Percentiles rank a stretch among this genome's conserved stretches.
Conservation (phyloP, 768 basidiomycete species). For the Serendipita vermifera region DNA sequence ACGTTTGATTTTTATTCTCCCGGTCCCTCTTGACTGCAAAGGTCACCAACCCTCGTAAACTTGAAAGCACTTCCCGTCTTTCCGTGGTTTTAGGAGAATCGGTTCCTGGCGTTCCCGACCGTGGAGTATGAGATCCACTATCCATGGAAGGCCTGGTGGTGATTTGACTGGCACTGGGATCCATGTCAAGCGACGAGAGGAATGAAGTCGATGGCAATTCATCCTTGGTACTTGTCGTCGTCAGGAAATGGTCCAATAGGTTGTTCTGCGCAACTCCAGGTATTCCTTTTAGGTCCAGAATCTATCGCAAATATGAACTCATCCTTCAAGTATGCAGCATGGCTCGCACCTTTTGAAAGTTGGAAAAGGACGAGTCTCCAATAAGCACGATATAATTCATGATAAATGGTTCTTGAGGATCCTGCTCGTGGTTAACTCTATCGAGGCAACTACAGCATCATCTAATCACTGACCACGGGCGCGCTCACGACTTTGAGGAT, state of each 20-base stretch:
- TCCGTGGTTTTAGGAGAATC: conserved; percentile 30
- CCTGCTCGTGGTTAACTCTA: conserved; percentile 31
- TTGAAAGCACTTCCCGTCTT: conserved; percentile 74
- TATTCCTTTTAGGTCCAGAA: conserved; percentile 89
- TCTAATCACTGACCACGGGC: conserved; percentile 50
- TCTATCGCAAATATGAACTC: conserved; percentile 34
- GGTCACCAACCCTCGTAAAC: conserved; percentile 76
- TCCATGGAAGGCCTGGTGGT: conserved; percentile 42
- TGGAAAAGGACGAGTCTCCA: conserved; percentile 87
- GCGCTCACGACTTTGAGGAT: conserved; percentile 92
- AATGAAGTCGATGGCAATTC: conserved; percentile 87
- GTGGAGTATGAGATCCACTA: conserved; percentile 35
- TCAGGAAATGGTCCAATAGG: conserved; percentile 82
- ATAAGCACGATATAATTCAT: conserved; percentile 91
- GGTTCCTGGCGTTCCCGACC: conserved; percentile 42
- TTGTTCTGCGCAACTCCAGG: conserved; percentile 75
- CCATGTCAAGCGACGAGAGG: conserved; percentile 91
- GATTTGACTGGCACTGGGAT: conserved; percentile 46
- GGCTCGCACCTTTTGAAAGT: conserved; percentile 95
- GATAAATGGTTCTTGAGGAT: conserved; percentile 88
- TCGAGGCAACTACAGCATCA: neutral
- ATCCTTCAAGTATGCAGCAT: neutral
- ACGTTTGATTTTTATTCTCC: conserved; percentile 7
- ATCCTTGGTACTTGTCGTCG: conserved; percentile 81
- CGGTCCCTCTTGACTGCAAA: conserved; percentile 75